These are phyloP conservation scores for Cryoendolithus antarcticus DNA, from an alignment of 2,329 filamentous ascomycete species.

Conservation along the genomic window DNA sequence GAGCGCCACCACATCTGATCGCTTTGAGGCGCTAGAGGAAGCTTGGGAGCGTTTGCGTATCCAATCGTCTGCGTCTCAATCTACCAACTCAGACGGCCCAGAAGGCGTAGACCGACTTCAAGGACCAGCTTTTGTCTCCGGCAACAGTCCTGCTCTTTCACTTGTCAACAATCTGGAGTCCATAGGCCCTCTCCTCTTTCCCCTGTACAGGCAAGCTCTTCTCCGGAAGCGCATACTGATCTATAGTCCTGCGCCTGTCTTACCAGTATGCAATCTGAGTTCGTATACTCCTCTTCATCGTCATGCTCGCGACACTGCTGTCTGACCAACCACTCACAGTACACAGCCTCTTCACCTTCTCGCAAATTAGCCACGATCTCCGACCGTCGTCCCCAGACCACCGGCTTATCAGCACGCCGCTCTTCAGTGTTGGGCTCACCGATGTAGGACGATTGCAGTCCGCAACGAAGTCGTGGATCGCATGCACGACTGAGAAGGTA, in stretches of 20 bases:
- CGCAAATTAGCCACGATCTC: conserved; percentile 50
- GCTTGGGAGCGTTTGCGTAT: conserved; percentile 56
- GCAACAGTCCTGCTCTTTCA: conserved; percentile 67
- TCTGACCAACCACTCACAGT: no score
- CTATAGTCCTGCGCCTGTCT: conserved; percentile 73
- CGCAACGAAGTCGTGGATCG: conserved; percentile 65
- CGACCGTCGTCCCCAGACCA: neutral
- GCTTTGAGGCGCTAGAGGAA: conserved; percentile 54
- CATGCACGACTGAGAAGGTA: conserved; percentile 91
- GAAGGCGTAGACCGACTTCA: conserved; percentile 47
- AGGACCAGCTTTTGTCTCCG: no score
- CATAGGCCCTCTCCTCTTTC: conserved; percentile 86
- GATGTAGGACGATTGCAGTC: conserved; percentile 67
- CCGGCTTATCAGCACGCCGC: conserved; percentile 31
- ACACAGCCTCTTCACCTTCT: no score
- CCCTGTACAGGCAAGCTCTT: conserved; percentile 75
- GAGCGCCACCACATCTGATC: conserved; percentile 48
- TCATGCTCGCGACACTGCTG: no score
- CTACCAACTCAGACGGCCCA: conserved; percentile 49
- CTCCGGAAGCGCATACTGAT: conserved; percentile 80
- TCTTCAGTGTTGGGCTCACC: conserved; percentile 90
- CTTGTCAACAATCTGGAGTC: conserved; percentile 63
- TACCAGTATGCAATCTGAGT: conserved; percentile 57
- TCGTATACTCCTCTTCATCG: neutral
- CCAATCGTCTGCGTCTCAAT: conserved; percentile 41